Conservation (phyloP, 1,284 basidiomycete genomes). For the Moesziomyces aphidis region DNA sequence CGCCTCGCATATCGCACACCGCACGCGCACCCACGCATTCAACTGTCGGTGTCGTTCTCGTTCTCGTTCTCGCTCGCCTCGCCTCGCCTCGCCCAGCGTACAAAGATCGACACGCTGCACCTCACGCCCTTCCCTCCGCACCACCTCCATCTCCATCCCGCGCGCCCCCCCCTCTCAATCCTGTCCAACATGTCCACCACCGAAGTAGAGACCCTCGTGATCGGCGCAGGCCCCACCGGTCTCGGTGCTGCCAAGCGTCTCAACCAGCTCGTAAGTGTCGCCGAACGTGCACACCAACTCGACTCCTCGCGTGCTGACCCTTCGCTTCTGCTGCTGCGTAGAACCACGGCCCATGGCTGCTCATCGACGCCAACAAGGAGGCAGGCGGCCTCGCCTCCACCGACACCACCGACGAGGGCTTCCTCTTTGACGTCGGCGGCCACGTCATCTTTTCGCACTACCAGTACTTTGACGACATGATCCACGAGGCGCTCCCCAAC, state of each 20-base stretch:
- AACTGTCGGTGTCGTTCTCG: too few species aligned
- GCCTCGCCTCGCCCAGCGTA: too few species aligned
- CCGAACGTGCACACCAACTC: too few species aligned
- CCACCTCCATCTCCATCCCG: slow-evolving; percentile 5
- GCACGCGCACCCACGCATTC: too few species aligned
- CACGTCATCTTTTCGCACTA: slow-evolving; percentile 74
- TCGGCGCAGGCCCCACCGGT: slow-evolving; percentile 69
- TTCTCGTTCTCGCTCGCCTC: too few species aligned
- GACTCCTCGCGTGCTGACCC: not conserved
- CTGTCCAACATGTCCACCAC: slow-evolving; percentile 31
- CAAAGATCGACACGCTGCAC: not conserved
- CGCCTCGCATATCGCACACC: not conserved
- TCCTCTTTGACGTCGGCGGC: slow-evolving; percentile 72
- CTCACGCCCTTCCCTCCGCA: not conserved
- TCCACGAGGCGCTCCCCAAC: slow-evolving; percentile 70
- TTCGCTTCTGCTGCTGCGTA: slow-evolving; percentile 16
- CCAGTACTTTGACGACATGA: slow-evolving; percentile 71
- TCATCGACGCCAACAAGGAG: slow-evolving; percentile 70
- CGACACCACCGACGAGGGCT: slow-evolving; percentile 71
- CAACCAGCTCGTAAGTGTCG: slow-evolving; percentile 69
- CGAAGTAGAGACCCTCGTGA: slow-evolving; percentile 66
- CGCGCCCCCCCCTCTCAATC: not conserved
- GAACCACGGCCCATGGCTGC: slow-evolving; percentile 69
- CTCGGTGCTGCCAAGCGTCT: slow-evolving; percentile 72
- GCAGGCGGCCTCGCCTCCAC: slow-evolving; percentile 72